phyloP scores from a whole-genome alignment of 2,329 filamentous ascomycete genomes.

The Colletotrichum chlorophyti region DNA sequence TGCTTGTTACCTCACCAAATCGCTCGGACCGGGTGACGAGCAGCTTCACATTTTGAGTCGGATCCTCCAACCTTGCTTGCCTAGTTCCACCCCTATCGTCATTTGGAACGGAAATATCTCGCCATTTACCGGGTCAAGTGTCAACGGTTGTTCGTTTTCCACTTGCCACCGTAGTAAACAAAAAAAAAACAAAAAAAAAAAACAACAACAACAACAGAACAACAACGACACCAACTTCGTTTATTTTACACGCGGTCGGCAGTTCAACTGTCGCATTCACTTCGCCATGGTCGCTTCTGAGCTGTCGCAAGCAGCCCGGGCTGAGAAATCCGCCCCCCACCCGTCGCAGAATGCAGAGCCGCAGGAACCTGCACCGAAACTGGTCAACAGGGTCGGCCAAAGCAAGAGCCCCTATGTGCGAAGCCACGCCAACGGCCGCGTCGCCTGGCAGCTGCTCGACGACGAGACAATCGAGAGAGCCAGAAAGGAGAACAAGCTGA shows the following conservation, averaged over 20 bases:
- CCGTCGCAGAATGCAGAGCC: slow-evolving; percentile 39
- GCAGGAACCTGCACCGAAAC: slow-evolving; percentile 29
- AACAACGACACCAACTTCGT: neutral
- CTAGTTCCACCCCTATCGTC: neutral
- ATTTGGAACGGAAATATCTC: neutral
- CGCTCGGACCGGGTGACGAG: neutral
- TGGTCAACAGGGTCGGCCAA: slow-evolving; percentile 44
- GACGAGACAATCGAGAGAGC: slow-evolving; percentile 79
- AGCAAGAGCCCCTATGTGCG: slow-evolving; percentile 66
- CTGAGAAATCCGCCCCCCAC: slow-evolving; percentile 23
- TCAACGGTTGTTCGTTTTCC: neutral
- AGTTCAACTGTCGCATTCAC: neutral
- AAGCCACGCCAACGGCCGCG: slow-evolving; percentile 79
- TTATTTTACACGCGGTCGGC: neutral
- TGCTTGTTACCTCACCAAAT: neutral
- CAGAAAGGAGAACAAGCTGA: slow-evolving; percentile 80
- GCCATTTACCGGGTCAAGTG: neutral
- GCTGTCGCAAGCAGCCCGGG: slow-evolving; percentile 33
- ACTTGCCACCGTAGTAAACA: too few relatives aligned
- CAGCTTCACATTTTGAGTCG: neutral
- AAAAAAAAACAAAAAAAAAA: neutral
- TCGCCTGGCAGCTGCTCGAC: slow-evolving; percentile 91
- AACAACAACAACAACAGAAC: neutral
- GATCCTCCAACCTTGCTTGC: too few relatives aligned
- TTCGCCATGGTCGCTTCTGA: slow-evolving; percentile 45